Conservation (phyloP, 192 early-diverging fungal species). For the Gonapodya sp. region DNA sequence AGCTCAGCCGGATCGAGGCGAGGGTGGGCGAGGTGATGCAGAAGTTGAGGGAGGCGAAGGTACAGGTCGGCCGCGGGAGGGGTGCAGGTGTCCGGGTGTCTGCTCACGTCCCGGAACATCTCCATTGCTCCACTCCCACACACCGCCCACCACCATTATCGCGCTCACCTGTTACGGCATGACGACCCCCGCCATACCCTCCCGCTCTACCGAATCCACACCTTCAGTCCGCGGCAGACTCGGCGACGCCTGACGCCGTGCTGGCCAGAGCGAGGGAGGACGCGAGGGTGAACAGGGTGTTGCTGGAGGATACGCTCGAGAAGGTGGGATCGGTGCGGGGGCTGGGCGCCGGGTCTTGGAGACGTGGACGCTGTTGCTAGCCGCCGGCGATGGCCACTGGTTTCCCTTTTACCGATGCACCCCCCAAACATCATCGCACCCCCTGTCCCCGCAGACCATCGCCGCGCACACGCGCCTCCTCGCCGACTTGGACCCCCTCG, state of each 20-base stretch:
- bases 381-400: no score
- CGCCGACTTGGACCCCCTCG: background rate
- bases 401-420: no score
- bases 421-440: no score
- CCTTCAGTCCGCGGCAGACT: background rate
- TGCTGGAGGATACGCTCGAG: background rate
- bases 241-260: conserved; percentile 10
- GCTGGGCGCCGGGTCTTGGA: no score
- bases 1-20: conserved; percentile 29
- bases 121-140: no score
- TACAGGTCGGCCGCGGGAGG: background rate
- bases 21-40: conserved; percentile 25
- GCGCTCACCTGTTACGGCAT: no score
- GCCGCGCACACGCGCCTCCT: background rate
- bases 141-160: no score
- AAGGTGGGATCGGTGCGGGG: no score
- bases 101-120: background rate
- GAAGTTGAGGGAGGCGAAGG: conserved; percentile 36
- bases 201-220: background rate
- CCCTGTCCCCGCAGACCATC: background rate
- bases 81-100: background rate
- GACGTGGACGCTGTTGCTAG: no score
- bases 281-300: background rate
- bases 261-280: background rate
- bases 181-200: no score